phyloP scores from a whole-genome alignment of 768 basidiomycete species.

The Pholiota conissans region DNA sequence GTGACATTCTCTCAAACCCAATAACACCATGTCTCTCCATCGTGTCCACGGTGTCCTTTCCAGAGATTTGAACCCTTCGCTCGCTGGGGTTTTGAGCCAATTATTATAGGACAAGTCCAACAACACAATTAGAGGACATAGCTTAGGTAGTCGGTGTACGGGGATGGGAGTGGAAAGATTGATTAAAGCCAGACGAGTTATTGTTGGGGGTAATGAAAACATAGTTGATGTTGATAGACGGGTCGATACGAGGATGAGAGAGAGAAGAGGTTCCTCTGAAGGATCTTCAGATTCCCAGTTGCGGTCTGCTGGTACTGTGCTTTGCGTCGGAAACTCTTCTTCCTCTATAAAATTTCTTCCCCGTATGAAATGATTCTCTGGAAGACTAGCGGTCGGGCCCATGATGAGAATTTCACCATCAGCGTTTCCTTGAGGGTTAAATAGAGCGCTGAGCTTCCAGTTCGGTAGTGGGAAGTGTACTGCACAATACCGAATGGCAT shows the following conservation, averaged over 20 bases:
- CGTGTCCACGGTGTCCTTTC: conserved; percentile 59
- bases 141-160: conserved; percentile 54
- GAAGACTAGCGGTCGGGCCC: conserved; percentile 49
- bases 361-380: conserved; percentile 39
- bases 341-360: background rate
- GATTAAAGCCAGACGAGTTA: conserved; percentile 63
- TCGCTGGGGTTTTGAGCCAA: conserved; percentile 34
- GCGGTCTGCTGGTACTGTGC: conserved; percentile 13
- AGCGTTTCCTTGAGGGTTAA: conserved; percentile 49
- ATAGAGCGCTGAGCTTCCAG: conserved; percentile 49
- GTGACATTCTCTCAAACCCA: conserved; percentile 58
- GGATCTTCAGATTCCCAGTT: conserved; percentile 50
- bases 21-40: conserved; percentile 50
- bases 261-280: conserved; percentile 35
- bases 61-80: conserved; percentile 35
- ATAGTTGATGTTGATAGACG: conserved; percentile 43
- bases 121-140: conserved; percentile 61
- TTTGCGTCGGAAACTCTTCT: background rate
- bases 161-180: conserved; percentile 47
- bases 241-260: conserved; percentile 52
- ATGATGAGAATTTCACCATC: conserved; percentile 68
- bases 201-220: conserved; percentile 58
- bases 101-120: conserved; percentile 71
- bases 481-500: conserved; percentile 58
- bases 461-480: conserved; percentile 55